Conservation (phyloP, 2,329 filamentous ascomycete species). For the Ceratocystis papillata region DNA sequence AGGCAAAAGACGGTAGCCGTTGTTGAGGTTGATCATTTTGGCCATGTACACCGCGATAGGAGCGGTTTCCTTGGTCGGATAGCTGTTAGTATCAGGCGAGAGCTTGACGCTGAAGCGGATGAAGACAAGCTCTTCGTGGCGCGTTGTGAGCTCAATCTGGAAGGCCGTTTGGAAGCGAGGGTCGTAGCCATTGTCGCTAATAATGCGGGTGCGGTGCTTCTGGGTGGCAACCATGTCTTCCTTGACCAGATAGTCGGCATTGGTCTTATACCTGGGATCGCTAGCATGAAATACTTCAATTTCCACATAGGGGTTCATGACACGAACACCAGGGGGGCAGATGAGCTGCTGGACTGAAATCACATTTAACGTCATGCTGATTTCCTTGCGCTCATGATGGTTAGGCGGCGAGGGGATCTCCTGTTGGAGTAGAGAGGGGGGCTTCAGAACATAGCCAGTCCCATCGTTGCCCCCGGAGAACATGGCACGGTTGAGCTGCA, state of each 20-base stretch:
- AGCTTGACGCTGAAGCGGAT: slow-evolving; percentile 88
- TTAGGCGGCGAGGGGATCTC: slow-evolving; percentile 43
- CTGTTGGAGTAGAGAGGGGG: slow-evolving; percentile 67
- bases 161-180: slow-evolving; percentile 74
- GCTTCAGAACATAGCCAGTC: slow-evolving; percentile 89
- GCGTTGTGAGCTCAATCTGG: slow-evolving; percentile 77
- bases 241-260: slow-evolving; percentile 49
- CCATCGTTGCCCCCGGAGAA: slow-evolving; percentile 79
- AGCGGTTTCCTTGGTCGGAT: slow-evolving; percentile 44
- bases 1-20: slow-evolving; percentile 86
- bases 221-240: slow-evolving; percentile 49
- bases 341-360: slow-evolving; percentile 94
- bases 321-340: slow-evolving; percentile 59
- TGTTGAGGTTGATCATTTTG: slow-evolving; percentile 78
- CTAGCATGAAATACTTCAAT: slow-evolving; percentile 91
- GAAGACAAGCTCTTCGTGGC: slow-evolving; percentile 86
- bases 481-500: slow-evolving; percentile 97
- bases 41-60: slow-evolving; percentile 82
- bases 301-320: slow-evolving; percentile 86
- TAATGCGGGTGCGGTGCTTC: slow-evolving; percentile 66
- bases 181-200: slow-evolving; percentile 85
- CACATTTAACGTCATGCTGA: slow-evolving; percentile 76
- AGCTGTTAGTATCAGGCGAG: slow-evolving; percentile 62
- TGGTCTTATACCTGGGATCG: slow-evolving; percentile 81
- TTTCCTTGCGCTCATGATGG: slow-evolving; percentile 68